Evolutionary conservation across 1,284 basidiomycete species (phyloP), one percentile per base, ranked within the genome.

Genomic region (Cutaneotrichosporon cutaneum): DNA sequence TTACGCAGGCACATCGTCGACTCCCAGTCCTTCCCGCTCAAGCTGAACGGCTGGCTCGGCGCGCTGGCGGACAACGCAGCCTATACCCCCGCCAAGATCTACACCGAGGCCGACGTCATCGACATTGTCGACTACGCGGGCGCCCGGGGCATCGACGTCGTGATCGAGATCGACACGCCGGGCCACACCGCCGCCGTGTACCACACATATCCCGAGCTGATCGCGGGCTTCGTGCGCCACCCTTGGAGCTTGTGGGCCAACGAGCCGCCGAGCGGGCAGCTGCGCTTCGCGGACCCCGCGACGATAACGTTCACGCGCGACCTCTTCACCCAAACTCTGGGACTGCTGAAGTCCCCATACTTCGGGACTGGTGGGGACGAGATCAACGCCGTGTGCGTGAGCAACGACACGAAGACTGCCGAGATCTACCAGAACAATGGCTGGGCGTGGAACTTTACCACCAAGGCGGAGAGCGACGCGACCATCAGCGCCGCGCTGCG

Each of bases 291-390:
- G 3, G 83, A 83, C 4, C 68, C 77, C 36, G 70, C 70, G 13
- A 83, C 81, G 0, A 70, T 77, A 56, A 75, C 81, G 11, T 87
- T 84, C 67, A 82, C 84, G 10, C 71, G 77, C 7, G 73, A 75
- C 10, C 72, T 89, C 32, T 82, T 88, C 65, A 66, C 68, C 1
- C 59, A 68, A 4, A 68, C 79, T 4, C 60, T 60, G 3, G 47
- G 56, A 1, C 65, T 74, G 16, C 53, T 61, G 3, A 35, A 36
- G 21, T 61, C 86, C 18, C 82, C 75, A 26, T 82, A 89, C 62
- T 86, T 94, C 73, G 86, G 85, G 66, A 89, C 89, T 0, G 92
- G 92, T 2, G 91, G 91, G 0, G 92, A 94, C 72, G 91, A 94
- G 77, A 75, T 93, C 64, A 92, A 92, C 72, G 72, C 75, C 10